Base-by-base conservation (phyloP, 2,329 filamentous ascomycete genomes). In the Talaromyces amestolkiae region DNA sequence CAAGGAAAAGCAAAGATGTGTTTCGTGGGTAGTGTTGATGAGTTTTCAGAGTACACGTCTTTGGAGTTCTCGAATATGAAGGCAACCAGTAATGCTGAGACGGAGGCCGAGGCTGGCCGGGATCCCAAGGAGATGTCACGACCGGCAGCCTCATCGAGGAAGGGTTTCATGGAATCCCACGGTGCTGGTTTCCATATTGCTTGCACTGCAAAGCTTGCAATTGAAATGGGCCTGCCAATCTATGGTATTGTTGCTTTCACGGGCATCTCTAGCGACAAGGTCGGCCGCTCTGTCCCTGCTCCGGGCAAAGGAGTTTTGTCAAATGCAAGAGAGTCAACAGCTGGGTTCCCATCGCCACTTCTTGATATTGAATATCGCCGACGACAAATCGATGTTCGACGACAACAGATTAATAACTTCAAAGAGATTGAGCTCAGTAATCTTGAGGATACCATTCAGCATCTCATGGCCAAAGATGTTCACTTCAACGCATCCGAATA, bases 21-120 rank as follows among this genome's bases (percentile, higher is more conserved):
- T 98, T 74, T 99, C 70, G 95, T 99, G 66, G 95, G 95, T 86
- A 95, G 95, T 71, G 98, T 98, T 75, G 95, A 99, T 82, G 95
- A 99, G 81, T 97, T 99, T 83, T 93, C 96, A 74, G 95, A 99
- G 82, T 95, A 99, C 82, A 95, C 95, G 61, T 98, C 95, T 1
- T 97, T 97, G 75, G 95, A 99, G 80, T 99, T 99, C 77, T 95
- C 94, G 84, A 99, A 99, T 85, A 99, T 99, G 95, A 96, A 97
- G 82, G 95, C 95, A 67, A 99, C 95, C 63, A 97, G 93, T 86
- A 99, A 98, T 76, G 93, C 93, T 24, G 90, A 97, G 67, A 93
- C 97, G 70, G 95, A 99, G 79, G 91, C 98, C 72, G 92, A 89
- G 8, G 95, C 97, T 75, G 95, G 95, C 54, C 91, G 95, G 70